Percentiles rank a stretch among this genome's conserved stretches.
phyloP scores from a whole-genome alignment of 2,329 filamentous ascomycete genomes.

The Talaromyces amestolkiae region DNA sequence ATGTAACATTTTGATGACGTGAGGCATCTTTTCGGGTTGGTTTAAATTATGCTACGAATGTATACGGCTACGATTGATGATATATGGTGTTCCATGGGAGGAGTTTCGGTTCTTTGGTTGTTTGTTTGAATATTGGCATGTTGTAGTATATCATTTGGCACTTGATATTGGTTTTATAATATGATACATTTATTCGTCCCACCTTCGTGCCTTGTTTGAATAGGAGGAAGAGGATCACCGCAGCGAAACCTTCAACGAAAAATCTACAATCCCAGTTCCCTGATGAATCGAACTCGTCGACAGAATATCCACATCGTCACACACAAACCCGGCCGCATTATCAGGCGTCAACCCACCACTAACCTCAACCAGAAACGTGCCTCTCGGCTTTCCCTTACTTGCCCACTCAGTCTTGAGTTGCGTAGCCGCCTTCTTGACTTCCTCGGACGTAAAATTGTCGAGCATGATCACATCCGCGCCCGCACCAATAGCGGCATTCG shows the following conservation, averaged over 20 bases:
- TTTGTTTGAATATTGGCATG: slow-evolving; percentile 1
- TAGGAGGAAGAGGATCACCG: slow-evolving; percentile 22
- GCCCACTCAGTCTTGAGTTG: slow-evolving; percentile 77
- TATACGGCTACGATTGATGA: slow-evolving; percentile 20
- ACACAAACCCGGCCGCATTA: slow-evolving; percentile 75
- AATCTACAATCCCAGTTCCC: slow-evolving; percentile 89
- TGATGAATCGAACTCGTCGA: slow-evolving; percentile 97
- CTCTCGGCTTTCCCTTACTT: slow-evolving; percentile 61
- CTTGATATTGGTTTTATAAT: slow-evolving; percentile 12
- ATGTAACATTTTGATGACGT: slow-evolving; percentile 24
- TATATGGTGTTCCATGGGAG: neutral
- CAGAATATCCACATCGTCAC: slow-evolving; percentile 83
- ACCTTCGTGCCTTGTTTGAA: neutral
- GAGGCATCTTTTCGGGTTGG: neutral
- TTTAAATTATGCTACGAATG: neutral
- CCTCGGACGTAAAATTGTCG: slow-evolving; percentile 86
- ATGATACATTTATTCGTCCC: slow-evolving; percentile 4
- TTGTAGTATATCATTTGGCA: slow-evolving; percentile 9
- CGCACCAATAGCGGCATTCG: slow-evolving; percentile 83
- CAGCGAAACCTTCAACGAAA: slow-evolving; percentile 79
- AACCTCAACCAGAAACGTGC: slow-evolving; percentile 80
- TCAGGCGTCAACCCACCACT: slow-evolving; percentile 83
- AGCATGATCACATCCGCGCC: slow-evolving; percentile 97
- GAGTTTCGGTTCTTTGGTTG: neutral
- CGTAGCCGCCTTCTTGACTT: slow-evolving; percentile 70